Percentiles rank a stretch among this genome's conserved stretches.
phyloP scores from a whole-genome alignment of 768 basidiomycete genomes.

The Kondoa subrosea region DNA sequence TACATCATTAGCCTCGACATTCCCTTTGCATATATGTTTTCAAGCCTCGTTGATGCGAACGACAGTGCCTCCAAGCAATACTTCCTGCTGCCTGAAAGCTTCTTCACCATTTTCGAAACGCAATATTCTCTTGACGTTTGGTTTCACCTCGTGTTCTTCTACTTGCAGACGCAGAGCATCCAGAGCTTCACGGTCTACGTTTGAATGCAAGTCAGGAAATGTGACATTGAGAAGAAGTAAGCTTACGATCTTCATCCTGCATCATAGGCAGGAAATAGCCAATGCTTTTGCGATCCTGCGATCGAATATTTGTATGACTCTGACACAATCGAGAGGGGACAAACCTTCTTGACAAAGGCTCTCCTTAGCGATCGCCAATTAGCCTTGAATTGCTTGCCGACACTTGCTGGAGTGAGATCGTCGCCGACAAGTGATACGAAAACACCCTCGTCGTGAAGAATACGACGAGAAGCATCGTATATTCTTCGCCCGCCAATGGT shows the following conservation, averaged over 20 bases:
- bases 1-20: too few species aligned
- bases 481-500: conserved; percentile 25
- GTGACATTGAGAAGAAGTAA: not conserved
- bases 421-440: conserved; percentile 22
- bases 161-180: conserved; percentile 24
- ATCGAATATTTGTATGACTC: not conserved
- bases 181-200: conserved; percentile 23
- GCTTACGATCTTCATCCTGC: conserved; percentile 19
- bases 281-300: conserved; percentile 16
- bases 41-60: not conserved
- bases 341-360: conserved; percentile 26
- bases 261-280: conserved; percentile 19
- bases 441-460: conserved; percentile 25
- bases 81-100: not conserved
- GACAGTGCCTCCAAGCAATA: not conserved
- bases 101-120: not conserved
- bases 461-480: conserved; percentile 27
- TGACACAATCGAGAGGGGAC: not conserved
- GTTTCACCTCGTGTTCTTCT: not conserved
- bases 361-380: conserved; percentile 26
- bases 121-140: not conserved
- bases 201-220: conserved; percentile 10
- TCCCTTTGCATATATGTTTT: too few species aligned
- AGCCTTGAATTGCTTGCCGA: conserved; percentile 13
- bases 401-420: conserved; percentile 12